Conservation (phyloP, 371 early-diverging fungal genomes). For the Mortierella sp. region DNA sequence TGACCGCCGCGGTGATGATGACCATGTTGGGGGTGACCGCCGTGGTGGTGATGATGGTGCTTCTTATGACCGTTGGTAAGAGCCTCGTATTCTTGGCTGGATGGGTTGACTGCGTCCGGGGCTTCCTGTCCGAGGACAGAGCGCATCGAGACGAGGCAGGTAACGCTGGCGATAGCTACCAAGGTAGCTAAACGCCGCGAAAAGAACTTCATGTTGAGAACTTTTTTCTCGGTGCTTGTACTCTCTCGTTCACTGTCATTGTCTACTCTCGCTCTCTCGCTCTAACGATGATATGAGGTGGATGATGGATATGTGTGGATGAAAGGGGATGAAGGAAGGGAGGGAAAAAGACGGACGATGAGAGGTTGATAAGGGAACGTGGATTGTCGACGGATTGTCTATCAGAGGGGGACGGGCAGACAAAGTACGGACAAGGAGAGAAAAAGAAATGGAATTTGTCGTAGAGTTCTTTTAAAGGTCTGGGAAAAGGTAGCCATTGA, state of each 20-base stretch:
- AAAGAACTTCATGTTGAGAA: slow-evolving; percentile 7
- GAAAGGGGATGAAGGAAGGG: not conserved
- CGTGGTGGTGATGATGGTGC: not conserved
- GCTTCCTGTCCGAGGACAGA: not conserved
- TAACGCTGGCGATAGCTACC: slow-evolving; percentile 4
- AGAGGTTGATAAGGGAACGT: not conserved
- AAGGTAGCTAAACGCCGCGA: not conserved
- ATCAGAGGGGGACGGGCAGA: slow-evolving; percentile 3
- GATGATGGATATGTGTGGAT: not conserved
- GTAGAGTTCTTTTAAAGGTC: not conserved
- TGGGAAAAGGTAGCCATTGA: not conserved
- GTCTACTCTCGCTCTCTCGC: not conserved
- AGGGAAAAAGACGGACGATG: not conserved
- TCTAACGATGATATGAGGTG: not conserved
- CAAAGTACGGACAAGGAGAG: not conserved
- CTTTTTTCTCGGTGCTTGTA: not conserved
- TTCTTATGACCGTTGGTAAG: not conserved
- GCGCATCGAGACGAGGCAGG: not conserved
- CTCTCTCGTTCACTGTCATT: not conserved
- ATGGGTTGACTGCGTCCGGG: not conserved
- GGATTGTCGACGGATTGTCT: not conserved
- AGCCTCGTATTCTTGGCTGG: not conserved
- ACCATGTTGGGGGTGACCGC: not conserved
- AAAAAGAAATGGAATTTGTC: not conserved
- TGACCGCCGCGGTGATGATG: not conserved